A percentile compares a stretch with the other conserved stretches of the same genome.
phyloP scores from a whole-genome alignment of 169 alveolate species.

The Amoebophrya sp. region DNA sequence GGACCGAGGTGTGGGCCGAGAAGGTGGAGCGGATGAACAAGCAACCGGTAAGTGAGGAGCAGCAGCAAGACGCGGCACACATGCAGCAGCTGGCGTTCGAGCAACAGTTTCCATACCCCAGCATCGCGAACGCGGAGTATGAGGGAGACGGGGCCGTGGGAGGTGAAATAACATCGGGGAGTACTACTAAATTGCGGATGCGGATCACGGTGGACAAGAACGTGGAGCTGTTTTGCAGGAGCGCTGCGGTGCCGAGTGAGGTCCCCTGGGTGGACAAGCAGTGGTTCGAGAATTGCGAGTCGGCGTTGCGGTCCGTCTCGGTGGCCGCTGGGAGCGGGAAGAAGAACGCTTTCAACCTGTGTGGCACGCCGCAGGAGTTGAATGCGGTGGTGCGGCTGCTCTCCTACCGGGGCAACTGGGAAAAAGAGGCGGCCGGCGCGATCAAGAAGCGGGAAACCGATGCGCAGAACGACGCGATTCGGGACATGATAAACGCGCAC shows the following conservation, averaged over 20 bases:
- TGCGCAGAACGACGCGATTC: not conserved
- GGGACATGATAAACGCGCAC: not conserved
- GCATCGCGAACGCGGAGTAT: too few species aligned
- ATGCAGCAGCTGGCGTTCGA: too few species aligned
- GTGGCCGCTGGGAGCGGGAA: too few species aligned
- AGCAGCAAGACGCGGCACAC: too few species aligned
- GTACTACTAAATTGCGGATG: not conserved
- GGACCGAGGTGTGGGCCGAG: too few species aligned
- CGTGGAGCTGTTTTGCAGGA: not conserved
- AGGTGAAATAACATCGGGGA: too few species aligned
- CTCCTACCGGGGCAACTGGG: not conserved
- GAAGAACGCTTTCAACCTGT: not conserved
- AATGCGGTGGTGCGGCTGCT: not conserved
- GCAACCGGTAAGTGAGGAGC: too few species aligned
- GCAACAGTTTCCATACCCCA: too few species aligned
- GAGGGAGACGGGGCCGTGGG: too few species aligned
- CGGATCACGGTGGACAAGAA: not conserved
- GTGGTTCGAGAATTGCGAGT: not conserved
- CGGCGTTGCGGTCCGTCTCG: not conserved
- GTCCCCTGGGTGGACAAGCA: not conserved
- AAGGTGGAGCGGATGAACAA: too few species aligned
- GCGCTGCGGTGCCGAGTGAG: not conserved
- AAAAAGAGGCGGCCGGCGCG: not conserved
- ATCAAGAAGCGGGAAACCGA: not conserved
- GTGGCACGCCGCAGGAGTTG: not conserved